phyloP scores from a whole-genome alignment of 1,139 yeast species.

The Torulaspora globosa region DNA sequence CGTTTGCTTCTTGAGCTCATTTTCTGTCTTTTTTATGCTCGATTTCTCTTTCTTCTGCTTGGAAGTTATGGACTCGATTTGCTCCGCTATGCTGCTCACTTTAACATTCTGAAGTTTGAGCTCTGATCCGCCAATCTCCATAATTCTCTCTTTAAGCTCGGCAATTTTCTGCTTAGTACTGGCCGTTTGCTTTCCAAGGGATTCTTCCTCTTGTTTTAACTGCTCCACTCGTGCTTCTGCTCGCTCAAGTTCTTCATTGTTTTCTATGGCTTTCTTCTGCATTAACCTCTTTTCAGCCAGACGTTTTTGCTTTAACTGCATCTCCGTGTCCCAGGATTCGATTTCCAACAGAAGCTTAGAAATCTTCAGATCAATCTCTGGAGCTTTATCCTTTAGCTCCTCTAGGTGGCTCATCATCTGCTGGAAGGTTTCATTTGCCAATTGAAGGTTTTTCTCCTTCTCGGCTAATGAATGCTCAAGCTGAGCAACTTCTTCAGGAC shows the following conservation, averaged over 20 bases:
- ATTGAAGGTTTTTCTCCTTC: conserved; percentile 54
- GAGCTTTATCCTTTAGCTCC: conserved; percentile 59
- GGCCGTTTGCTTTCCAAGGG: conserved; percentile 52
- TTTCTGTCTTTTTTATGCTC: conserved; percentile 60
- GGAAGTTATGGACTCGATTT: conserved; percentile 57
- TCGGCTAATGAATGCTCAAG: conserved; percentile 52
- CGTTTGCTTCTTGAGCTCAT: conserved; percentile 56
- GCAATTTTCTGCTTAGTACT: conserved; percentile 58
- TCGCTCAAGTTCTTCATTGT: conserved; percentile 40
- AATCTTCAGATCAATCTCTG: conserved; percentile 63
- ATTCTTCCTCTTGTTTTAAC: conserved; percentile 29
- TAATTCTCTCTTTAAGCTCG: conserved; percentile 65
- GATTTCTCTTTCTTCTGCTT: conserved; percentile 60
- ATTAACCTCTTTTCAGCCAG: conserved; percentile 32
- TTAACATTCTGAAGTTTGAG: conserved; percentile 75
- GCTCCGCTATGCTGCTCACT: conserved; percentile 71
- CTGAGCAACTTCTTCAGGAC: conserved; percentile 58
- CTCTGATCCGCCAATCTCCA: conserved; percentile 90
- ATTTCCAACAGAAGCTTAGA: conserved; percentile 63
- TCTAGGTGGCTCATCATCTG: conserved; percentile 60
- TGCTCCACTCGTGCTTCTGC: conserved; percentile 38
- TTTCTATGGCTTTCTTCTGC: conserved; percentile 19
- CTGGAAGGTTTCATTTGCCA: conserved; percentile 49
- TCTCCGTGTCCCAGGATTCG: conserved; percentile 47
- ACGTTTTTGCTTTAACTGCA: conserved; percentile 27